A percentile compares a stretch with the other conserved stretches of the same genome.
Conservation (phyloP, 2,329 filamentous ascomycete species). For the Sporothrix humicola region DNA sequence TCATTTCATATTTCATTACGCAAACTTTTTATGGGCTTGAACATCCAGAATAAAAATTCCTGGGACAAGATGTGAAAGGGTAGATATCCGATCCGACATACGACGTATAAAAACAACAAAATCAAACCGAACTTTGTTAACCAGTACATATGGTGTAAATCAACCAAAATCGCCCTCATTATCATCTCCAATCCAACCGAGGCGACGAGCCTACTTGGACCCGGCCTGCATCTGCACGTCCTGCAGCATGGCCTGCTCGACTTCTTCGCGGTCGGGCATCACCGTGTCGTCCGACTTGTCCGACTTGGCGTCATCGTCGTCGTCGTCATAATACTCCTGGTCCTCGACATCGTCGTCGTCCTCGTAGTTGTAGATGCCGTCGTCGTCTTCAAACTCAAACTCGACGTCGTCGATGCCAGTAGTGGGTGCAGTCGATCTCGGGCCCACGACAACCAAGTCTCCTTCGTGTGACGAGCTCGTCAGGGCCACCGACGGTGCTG, state of each 20-base stretch:
- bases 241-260: slow-evolving; percentile 27
- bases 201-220: not conserved
- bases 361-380: slow-evolving; percentile 26
- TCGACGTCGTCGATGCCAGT: not conserved
- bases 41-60: not conserved
- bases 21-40: not conserved
- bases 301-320: slow-evolving; percentile 32
- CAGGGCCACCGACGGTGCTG: not conserved
- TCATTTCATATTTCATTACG: not conserved
- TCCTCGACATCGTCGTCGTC: slow-evolving; percentile 31
- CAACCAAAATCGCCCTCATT: not conserved
- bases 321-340: slow-evolving; percentile 38
- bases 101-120: not conserved
- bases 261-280: slow-evolving; percentile 39
- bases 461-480: not conserved
- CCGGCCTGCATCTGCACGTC: not conserved
- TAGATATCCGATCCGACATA: not conserved
- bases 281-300: slow-evolving; percentile 36
- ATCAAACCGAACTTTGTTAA: not conserved
- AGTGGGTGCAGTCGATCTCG: not conserved
- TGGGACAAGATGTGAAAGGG: not conserved
- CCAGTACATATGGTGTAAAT: too few species aligned
- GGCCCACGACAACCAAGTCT: slow-evolving; percentile 17
- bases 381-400: slow-evolving; percentile 20
- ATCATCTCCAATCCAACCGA: too few species aligned